Base-by-base conservation (phyloP, 169 alveolate genomes). In the Cryptosporidium parvum region DNA sequence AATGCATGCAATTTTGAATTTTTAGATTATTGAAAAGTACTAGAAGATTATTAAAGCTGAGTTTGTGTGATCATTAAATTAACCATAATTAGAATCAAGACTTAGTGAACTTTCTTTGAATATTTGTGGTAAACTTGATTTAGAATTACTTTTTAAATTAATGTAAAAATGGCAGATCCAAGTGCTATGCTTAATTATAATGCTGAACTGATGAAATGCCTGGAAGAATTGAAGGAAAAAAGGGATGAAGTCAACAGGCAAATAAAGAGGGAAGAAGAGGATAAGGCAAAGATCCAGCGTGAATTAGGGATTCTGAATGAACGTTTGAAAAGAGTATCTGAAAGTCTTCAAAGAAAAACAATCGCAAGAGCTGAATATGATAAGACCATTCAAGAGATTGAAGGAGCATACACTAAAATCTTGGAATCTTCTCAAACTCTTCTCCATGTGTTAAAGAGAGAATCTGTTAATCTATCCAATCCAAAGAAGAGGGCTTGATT, bases 351-450 rank as follows among this genome's bases (percentile, higher is more conserved):
- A 18, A 93, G 96, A 75, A 97, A 97, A 92, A 93, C 95, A 23
- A 95, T 93, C 62, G 96, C 97, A 0, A 92, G 97, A 71, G 94
- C 94, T 73, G 99, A 97, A 93, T 97, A 95, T 86, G 98, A 96
- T 93, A 97, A 95, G 94, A 95, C 98, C 48, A 97, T 97, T 75
- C 94, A 93, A 69, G 98, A 97, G 80, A 96, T 98, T 10, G 98
- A 97, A 91, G 96, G 94, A 8, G 98, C 98, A 6, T 96, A 95
- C 86, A 91, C 94, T 67, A 96, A 97, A 94, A 96, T 97, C 65
- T 91, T 97, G 56, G 99, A 97, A 91, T 95, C 97, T 23, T 93
- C 97, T 29, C 97, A 97, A 92, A 97, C 99, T 9, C 92, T 97
- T 72, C 92, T 97, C 52, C 98, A 96, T 70, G 98, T 96, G 29